Evolutionary conservation across 495 filamentous ascomycete species (phyloP).

Genomic region (Chlorociboria aeruginascens): DNA sequence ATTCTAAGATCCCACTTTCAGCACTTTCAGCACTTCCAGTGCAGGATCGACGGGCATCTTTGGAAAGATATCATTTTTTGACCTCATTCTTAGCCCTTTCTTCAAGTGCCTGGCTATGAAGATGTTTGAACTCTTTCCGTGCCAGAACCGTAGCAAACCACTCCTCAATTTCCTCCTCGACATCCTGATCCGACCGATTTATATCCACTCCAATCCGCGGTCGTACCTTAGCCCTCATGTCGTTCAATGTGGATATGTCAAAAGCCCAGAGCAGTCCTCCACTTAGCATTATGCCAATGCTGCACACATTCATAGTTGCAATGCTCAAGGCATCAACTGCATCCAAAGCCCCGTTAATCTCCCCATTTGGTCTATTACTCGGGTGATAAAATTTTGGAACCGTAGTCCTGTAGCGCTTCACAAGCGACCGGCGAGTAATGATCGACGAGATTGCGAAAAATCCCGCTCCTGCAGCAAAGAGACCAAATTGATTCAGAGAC

Average conservation of each 20-base stretch:
- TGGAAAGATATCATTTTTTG: neutral
- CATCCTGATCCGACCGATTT: constrained; percentile 38
- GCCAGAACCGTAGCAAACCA: constrained; percentile 55
- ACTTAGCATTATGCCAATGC: constrained; percentile 51
- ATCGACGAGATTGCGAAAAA: constrained; percentile 58
- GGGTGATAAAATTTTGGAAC: constrained; percentile 56
- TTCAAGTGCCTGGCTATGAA: neutral
- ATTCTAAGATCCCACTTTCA: neutral
- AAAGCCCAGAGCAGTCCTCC: constrained; percentile 60
- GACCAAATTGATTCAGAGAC: constrained; percentile 36
- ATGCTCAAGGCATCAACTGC: constrained; percentile 70
- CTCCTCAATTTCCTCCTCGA: constrained; percentile 57
- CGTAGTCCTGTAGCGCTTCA: constrained; percentile 37
- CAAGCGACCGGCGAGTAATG: constrained; percentile 57
- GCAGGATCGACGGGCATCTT: neutral
- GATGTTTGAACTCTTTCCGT: constrained; percentile 33
- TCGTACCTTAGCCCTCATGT: constrained; percentile 46
- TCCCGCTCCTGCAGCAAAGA: constrained; percentile 59
- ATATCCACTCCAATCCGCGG: constrained; percentile 31
- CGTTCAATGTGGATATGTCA: constrained; percentile 58
- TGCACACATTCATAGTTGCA: constrained; percentile 71
- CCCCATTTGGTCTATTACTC: constrained; percentile 32
- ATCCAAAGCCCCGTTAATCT: constrained; percentile 29
- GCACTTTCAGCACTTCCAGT: neutral
- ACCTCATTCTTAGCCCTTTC: neutral